Percentiles rank a stretch among this genome's conserved stretches.
Conservation (phyloP, 805 yeast genomes). For the Teunomyces kruisii region DNA sequence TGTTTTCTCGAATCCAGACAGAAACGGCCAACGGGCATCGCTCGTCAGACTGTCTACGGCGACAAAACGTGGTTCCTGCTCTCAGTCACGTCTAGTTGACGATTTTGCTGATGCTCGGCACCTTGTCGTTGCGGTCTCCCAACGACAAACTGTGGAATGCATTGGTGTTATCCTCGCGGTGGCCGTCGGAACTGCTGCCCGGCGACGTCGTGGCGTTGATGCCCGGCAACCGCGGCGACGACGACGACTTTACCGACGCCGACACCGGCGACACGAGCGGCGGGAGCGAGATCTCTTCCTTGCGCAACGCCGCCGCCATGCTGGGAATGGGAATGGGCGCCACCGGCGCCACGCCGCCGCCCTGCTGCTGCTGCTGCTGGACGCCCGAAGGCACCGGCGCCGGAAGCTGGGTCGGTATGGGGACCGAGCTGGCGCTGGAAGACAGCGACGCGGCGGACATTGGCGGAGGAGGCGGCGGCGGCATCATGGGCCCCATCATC, state of each 20-base stretch:
- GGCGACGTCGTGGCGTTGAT: background rate
- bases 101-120: slow-evolving; percentile 12
- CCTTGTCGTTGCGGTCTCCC: slow-evolving; percentile 8
- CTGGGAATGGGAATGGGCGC: too few relatives aligned
- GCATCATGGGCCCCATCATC: background rate
- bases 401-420: background rate
- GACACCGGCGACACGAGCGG: background rate
- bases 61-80: too few relatives aligned
- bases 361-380: background rate
- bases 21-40: too few relatives aligned
- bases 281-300: background rate
- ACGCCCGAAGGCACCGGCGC: background rate
- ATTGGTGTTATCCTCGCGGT: too few relatives aligned
- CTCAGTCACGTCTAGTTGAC: background rate
- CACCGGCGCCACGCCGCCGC: too few relatives aligned
- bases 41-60: too few relatives aligned
- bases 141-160: slow-evolving; percentile 8
- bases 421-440: background rate
- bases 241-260: slow-evolving; percentile 1
- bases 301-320: too few relatives aligned
- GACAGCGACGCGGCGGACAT: slow-evolving; percentile 4
- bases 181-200: background rate
- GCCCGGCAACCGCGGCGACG: background rate
- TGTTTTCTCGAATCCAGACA: too few relatives aligned
- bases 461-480: slow-evolving; percentile 7